Percentiles rank a stretch among this genome's conserved stretches.
Conservation (phyloP, 352 stramenopile species). For the Hyaloperonospora brassicae region DNA sequence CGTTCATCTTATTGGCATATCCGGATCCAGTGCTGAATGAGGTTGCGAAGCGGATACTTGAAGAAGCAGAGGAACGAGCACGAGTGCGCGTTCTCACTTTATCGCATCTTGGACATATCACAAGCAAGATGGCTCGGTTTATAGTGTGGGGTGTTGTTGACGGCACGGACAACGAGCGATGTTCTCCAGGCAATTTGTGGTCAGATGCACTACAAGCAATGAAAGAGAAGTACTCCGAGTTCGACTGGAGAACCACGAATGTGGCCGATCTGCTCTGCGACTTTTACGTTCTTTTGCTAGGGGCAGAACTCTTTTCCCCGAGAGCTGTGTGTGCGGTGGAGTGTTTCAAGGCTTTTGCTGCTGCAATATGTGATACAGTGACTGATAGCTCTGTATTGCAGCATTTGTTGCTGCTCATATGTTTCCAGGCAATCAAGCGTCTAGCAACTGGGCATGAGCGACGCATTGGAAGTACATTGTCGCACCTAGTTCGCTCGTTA, state of each 20-base stretch:
- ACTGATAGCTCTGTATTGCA: conserved; percentile 39
- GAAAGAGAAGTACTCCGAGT: conserved; percentile 59
- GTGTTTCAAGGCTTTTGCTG: conserved; percentile 59
- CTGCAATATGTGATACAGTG: conserved; percentile 36
- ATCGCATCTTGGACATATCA: conserved; percentile 51
- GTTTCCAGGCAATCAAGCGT: conserved; percentile 56
- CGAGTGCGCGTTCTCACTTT: conserved; percentile 33
- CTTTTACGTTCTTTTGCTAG: conserved; percentile 54
- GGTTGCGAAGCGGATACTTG: conserved; percentile 37
- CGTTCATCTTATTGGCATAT: conserved; percentile 39
- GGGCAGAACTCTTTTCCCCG: conserved; percentile 29
- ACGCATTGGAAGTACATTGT: conserved; percentile 30
- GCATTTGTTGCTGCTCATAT: conserved; percentile 59
- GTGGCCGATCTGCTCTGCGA: conserved; percentile 47
- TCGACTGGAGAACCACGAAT: conserved; percentile 59
- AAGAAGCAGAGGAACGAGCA: conserved; percentile 40
- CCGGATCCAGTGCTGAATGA: conserved; percentile 28
- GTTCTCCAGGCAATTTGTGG: conserved; percentile 31
- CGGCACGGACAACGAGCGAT: conserved; percentile 15
- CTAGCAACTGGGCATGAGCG: conserved; percentile 27
- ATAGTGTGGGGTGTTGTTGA: conserved; percentile 45
- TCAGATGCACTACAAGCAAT: conserved; percentile 43
- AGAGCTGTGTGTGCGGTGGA: conserved; percentile 47
- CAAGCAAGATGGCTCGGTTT: conserved; percentile 63
- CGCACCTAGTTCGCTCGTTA: conserved; percentile 46